Conservation (phyloP, 2,329 filamentous ascomycete genomes). For the Aspergillus amoenus region DNA sequence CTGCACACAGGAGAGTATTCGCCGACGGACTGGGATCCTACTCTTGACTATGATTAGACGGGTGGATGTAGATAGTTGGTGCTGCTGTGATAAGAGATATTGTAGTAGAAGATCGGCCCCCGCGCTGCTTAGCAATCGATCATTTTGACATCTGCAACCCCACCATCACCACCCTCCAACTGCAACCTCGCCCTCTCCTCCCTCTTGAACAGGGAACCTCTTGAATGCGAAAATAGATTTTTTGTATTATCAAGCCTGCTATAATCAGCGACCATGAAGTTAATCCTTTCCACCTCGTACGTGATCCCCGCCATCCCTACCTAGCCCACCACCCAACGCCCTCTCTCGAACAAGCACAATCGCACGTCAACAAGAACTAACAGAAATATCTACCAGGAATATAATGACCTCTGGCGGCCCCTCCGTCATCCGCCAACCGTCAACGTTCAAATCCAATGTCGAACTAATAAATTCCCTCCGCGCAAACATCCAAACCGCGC, state of each 20-base stretch:
- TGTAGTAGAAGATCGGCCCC: constrained; percentile 9
- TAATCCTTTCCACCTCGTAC: constrained; percentile 84
- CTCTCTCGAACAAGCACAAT: not conserved
- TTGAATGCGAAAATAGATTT: not conserved
- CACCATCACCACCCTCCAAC: not conserved
- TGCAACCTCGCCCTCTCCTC: not conserved
- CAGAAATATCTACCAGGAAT: constrained; percentile 56
- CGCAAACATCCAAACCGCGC: constrained; percentile 74
- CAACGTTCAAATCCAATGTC: constrained; percentile 81
- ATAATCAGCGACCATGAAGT: constrained; percentile 61
- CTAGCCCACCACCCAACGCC: not conserved
- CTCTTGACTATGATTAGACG: constrained; percentile 31
- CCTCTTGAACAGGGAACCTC: not conserved
- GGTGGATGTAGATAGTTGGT: not conserved
- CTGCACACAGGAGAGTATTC: constrained; percentile 58
- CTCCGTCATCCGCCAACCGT: constrained; percentile 77
- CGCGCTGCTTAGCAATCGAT: constrained; percentile 32
- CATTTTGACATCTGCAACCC: constrained; percentile 3
- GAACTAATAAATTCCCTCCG: constrained; percentile 88
- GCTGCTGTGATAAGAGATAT: not conserved
- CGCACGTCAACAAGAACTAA: not conserved
- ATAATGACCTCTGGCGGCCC: constrained; percentile 80
- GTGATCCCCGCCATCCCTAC: constrained; percentile 31
- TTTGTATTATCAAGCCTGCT: not conserved
- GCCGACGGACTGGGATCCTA: constrained; percentile 60